A percentile compares a stretch with the other conserved stretches of the same genome.
phyloP scores from a whole-genome alignment of 2,329 filamentous ascomycete genomes.

The Macroventuria anomochaeta region DNA sequence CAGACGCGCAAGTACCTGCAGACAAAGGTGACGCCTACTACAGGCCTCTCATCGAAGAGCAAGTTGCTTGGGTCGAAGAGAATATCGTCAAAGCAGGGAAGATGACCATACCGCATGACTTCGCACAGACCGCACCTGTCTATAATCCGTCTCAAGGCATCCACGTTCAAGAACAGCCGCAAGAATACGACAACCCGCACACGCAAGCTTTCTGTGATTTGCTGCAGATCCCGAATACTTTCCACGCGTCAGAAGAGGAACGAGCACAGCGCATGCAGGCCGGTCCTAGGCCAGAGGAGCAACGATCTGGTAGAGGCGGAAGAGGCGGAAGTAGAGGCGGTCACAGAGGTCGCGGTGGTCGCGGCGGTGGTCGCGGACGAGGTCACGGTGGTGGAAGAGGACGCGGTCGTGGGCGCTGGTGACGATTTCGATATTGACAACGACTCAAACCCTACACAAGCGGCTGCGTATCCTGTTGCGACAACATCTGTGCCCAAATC shows the following conservation, averaged over 20 bases:
- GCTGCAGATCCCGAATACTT: conserved; percentile 77
- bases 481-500: conserved; percentile 2
- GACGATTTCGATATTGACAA: conserved; percentile 11
- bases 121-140: conserved; percentile 74
- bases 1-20: conserved; percentile 58
- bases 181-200: conserved; percentile 87
- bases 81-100: conserved; percentile 69
- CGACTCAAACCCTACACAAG: background rate
- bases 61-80: conserved; percentile 80
- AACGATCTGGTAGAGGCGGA: conserved; percentile 35
- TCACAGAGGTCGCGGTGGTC: conserved; percentile 30
- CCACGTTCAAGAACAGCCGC: conserved; percentile 67
- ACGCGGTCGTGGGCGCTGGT: conserved; percentile 37
- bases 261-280: conserved; percentile 44
- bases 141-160: conserved; percentile 67
- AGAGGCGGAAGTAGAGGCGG: conserved; percentile 39
- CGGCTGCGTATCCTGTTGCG: background rate
- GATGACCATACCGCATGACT: conserved; percentile 78
- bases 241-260: conserved; percentile 75
- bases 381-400: conserved; percentile 30
- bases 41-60: conserved; percentile 68
- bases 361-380: conserved; percentile 33
- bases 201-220: conserved; percentile 82
- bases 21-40: conserved; percentile 76
- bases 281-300: conserved; percentile 39